A percentile compares a stretch with the other conserved stretches of the same genome.
Conservation (phyloP, 768 basidiomycete genomes). For the Amyloporia xantha region DNA sequence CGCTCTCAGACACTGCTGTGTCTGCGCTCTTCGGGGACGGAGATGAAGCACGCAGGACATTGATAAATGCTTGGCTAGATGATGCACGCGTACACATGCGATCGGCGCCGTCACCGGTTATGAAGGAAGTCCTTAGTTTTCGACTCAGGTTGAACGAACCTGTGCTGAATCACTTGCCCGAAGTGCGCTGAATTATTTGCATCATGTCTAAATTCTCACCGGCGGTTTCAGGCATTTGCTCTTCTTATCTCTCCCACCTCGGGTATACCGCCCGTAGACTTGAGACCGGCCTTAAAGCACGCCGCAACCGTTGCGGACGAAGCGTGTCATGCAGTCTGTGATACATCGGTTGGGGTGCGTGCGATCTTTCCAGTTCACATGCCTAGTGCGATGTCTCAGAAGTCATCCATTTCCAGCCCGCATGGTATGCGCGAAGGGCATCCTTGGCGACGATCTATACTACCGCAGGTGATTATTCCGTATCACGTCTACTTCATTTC, state of each 20-base stretch:
- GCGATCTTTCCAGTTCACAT: background rate
- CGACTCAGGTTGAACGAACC: conserved; percentile 64
- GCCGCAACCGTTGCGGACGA: conserved; percentile 57
- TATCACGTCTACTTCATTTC: background rate
- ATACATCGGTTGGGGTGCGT: conserved; percentile 52
- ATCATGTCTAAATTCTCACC: background rate
- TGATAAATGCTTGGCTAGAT: conserved; percentile 71
- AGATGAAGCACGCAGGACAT: conserved; percentile 53
- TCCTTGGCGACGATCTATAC: conserved; percentile 63
- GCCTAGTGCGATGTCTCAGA: background rate
- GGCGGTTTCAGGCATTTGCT: conserved; percentile 55
- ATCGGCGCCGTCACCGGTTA: conserved; percentile 19
- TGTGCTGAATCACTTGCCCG: conserved; percentile 57
- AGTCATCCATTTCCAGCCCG: conserved; percentile 34
- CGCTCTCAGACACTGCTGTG: conserved; percentile 65
- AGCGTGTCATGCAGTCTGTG: conserved; percentile 55
- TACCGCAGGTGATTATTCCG: conserved; percentile 47
- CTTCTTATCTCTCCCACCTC: conserved; percentile 50
- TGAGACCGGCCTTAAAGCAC: conserved; percentile 54
- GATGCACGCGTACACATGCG: conserved; percentile 53
- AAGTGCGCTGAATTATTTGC: conserved; percentile 36
- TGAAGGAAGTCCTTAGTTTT: conserved; percentile 47
- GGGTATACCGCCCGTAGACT: conserved; percentile 49
- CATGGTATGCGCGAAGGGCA: conserved; percentile 68
- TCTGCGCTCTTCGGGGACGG: conserved; percentile 69